Base-by-base conservation (phyloP, 75 land plant species). In the Sequoiadendron giganteum region DNA sequence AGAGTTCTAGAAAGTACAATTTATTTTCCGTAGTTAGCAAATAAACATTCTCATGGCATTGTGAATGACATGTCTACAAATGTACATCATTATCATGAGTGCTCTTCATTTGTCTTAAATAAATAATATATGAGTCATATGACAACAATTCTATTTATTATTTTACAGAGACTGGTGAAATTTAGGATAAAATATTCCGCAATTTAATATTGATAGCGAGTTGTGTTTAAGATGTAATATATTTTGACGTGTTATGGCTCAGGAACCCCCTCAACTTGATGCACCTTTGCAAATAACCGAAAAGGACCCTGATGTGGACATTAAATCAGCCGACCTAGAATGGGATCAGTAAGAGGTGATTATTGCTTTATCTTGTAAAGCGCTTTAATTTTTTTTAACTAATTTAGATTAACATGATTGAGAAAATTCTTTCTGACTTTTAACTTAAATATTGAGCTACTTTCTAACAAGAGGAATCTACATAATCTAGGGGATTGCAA, bases 241-340 rank as follows among this genome's bases (percentile, higher is more conserved):
- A 42, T 8, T 43, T 77, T 45, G 55, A 8, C 45, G 18, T 36
- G 40, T 52, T 85, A 34, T 61, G 56, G 9, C 92, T 86, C 93
- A 96, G 98, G 83, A 39, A 30, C 94, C 99, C 36, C 99, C 99
- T 38, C 91, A 89, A 43, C 86, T 96, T 40, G 99, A 96, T 34
- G 93, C 81, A 34, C 96, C 99, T 45, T 73, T 97, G 85, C 88
- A 94, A 87, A 75, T 95, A 19, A 92, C 90, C 34, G 92, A 89
- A 4, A 91, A 90, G 42, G 68, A 85, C 25, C 34, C 84, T 52
- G 89, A 90, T 13, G 10, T 54, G 3, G 93, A 92, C 61, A 13
- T 65, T 32, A 91, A 90, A 14, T 87, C 87, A 3, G 94, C 92
- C 39, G 94, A 91, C 11, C 40, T 90, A 25, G 87, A 90, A 14